A percentile compares a stretch with the other conserved stretches of the same genome.
Evolutionary conservation across 768 basidiomycete genomes (phyloP).

Genomic region (Termitomyces sp.): DNA sequence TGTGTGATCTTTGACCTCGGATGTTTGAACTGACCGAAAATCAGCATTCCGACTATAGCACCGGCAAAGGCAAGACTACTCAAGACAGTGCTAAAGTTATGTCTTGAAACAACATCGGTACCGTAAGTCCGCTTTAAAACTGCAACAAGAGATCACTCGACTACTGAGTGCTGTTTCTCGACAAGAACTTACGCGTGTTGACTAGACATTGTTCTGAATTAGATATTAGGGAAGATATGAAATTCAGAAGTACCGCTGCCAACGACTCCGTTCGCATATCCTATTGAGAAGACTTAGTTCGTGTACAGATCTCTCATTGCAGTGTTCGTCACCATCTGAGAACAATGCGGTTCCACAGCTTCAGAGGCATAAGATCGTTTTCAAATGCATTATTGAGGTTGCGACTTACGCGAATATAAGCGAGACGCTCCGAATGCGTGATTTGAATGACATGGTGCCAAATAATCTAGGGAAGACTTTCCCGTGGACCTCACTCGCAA

Average conservation of each 20-base stretch:
- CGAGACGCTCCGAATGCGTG: constrained; percentile 52
- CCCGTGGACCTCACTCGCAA: neutral
- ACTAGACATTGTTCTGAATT: neutral
- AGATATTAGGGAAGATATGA: neutral
- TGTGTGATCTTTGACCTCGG: neutral
- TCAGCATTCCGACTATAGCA: constrained; percentile 80
- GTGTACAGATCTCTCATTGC: neutral
- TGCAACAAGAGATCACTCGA: constrained; percentile 19
- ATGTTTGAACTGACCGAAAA: constrained; percentile 43
- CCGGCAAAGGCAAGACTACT: constrained; percentile 78
- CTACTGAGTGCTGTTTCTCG: neutral
- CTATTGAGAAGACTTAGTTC: constrained; percentile 26
- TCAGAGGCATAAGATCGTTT: neutral
- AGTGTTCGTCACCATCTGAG: constrained; percentile 58
- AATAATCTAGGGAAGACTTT: neutral
- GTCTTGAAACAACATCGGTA: constrained; percentile 35
- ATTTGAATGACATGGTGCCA: constrained; percentile 11
- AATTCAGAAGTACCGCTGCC: constrained; percentile 52
- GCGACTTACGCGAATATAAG: constrained; percentile 77
- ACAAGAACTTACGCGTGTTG: constrained; percentile 49
- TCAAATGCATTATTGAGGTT: neutral
- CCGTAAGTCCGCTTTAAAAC: constrained; percentile 74
- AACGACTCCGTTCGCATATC: constrained; percentile 79
- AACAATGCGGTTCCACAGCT: constrained; percentile 87
- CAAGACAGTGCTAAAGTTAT: constrained; percentile 61